Base-by-base conservation (phyloP, 2,329 filamentous ascomycete species). In the Penicillium sp. region DNA sequence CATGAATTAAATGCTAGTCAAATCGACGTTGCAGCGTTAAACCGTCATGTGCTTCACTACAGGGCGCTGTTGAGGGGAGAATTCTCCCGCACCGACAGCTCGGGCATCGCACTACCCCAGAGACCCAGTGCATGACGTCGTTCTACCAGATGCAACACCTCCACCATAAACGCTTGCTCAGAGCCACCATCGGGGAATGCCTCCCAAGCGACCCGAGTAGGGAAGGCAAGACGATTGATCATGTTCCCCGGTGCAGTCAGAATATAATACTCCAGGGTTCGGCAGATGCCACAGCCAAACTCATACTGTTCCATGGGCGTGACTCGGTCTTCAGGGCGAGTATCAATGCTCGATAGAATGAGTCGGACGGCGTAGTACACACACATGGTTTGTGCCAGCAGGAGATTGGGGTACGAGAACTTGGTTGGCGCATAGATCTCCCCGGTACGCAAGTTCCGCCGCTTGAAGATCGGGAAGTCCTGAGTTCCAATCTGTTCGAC, bases 151-250 rank as follows among this genome's bases (percentile, higher is more conserved):
- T 72, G 69, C 53, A 77, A 56, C 15, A 78, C 74, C 8, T 75
- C 70, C 10, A 65, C 60, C 66, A 78, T 71, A 19, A 75, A 78
- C 2, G 54, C 60, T 24, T 73, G 72, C 54, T 78, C 76, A 2
- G 74, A 72, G 1, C 74, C 73, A 5, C 61, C 65, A 3, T 71
- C 70, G 1, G 75, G 75, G 40, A 78, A 73, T 0, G 68, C 75
- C 53, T 78, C 76, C 75, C 75, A 78, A 7, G 76, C 76, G 1
- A 78, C 75, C 2, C 76, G 72, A 6, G 75, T 74, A 1, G 75
- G 67, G 37, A 78, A 77, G 1, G 75, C 75, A 12, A 78, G 71
- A 2, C 76, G 75, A 54, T 78, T 78, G 53, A 78, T 78, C 76
- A 78, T 77, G 56, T 77, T 78, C 1, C 76, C 75, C 0, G 75